These are phyloP conservation scores for Arabidopsis suecica DNA, from an alignment of 345 rosid species.

Conservation along the genomic window DNA sequence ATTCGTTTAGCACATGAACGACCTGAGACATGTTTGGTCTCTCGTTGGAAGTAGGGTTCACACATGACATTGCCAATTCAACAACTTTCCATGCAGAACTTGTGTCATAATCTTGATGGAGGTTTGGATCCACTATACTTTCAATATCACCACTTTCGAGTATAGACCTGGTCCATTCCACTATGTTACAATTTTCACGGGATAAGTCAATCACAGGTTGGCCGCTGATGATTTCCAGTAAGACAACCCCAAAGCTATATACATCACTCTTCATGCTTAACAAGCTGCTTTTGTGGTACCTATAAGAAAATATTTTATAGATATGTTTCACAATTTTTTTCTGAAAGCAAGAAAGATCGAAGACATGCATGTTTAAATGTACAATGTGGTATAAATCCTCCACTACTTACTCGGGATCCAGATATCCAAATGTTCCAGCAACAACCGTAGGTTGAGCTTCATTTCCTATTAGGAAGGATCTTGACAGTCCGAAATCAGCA, in stretches of 20 bases:
- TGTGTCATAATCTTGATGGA: constrained; percentile 13
- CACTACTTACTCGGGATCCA: constrained; percentile 50
- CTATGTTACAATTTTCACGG: constrained; percentile 11
- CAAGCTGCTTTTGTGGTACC: too few relatives aligned
- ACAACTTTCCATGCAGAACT: constrained; percentile 16
- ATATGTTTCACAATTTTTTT: too few relatives aligned
- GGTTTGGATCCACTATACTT: constrained; percentile 13
- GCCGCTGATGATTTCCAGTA: constrained; percentile 48
- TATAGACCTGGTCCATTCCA: constrained; percentile 2
- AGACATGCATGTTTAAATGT: too few relatives aligned
- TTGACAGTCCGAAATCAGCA: constrained; percentile 53
- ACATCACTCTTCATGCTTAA: constrained; percentile 42
- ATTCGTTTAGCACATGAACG: constrained; percentile 26
- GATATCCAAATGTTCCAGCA: constrained; percentile 43
- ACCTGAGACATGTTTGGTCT: constrained; percentile 39
- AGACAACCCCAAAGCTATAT: constrained; percentile 49
- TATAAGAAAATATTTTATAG: too few relatives aligned
- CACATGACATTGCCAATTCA: constrained; percentile 32
- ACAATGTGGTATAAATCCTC: neutral
- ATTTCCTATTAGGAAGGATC: constrained; percentile 34
- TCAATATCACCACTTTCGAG: constrained; percentile 14
- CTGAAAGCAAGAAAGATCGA: too few relatives aligned
- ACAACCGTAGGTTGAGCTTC: constrained; percentile 24
- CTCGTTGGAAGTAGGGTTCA: neutral
- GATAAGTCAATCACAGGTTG: constrained; percentile 26